Conservation (phyloP, 2,329 filamentous ascomycete species). For the Trichoderma brevicompactum region DNA sequence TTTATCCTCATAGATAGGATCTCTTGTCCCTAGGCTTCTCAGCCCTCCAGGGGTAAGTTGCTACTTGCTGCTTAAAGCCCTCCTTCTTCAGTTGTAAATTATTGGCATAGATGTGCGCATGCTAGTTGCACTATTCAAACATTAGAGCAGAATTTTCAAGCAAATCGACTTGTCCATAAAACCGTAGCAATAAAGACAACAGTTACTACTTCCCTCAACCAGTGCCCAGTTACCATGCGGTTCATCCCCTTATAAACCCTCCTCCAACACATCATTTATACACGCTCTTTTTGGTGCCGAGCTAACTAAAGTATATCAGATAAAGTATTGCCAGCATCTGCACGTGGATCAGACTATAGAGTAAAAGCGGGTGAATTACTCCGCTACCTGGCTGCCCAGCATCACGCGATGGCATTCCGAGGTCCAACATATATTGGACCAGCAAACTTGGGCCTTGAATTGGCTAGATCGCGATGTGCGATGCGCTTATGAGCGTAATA, state of each 20-base stretch:
- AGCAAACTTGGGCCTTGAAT: too few species aligned
- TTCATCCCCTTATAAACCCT: slow-evolving; percentile 64
- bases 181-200: slow-evolving; percentile 42
- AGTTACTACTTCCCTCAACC: background rate
- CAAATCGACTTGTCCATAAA: too few species aligned
- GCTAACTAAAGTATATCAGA: slow-evolving; percentile 63
- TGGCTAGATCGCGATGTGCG: too few species aligned
- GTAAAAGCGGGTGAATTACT: slow-evolving; percentile 58
- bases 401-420: slow-evolving; percentile 1
- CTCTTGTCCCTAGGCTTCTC: too few species aligned
- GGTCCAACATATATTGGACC: background rate
- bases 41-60: too few species aligned
- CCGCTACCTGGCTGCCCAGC: slow-evolving; percentile 61
- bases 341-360: slow-evolving; percentile 50
- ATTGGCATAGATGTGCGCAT: too few species aligned
- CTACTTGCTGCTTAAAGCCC: too few species aligned
- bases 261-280: slow-evolving; percentile 63
- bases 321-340: slow-evolving; percentile 60
- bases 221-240: background rate
- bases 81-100: too few species aligned
- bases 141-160: too few species aligned
- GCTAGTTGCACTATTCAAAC: too few species aligned
- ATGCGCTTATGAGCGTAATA: too few species aligned
- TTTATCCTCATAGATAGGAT: too few species aligned
- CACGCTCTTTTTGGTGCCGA: slow-evolving; percentile 68